Base-by-base conservation (phyloP, 805 yeast species). In the Zygotorulaspora danielsina region DNA sequence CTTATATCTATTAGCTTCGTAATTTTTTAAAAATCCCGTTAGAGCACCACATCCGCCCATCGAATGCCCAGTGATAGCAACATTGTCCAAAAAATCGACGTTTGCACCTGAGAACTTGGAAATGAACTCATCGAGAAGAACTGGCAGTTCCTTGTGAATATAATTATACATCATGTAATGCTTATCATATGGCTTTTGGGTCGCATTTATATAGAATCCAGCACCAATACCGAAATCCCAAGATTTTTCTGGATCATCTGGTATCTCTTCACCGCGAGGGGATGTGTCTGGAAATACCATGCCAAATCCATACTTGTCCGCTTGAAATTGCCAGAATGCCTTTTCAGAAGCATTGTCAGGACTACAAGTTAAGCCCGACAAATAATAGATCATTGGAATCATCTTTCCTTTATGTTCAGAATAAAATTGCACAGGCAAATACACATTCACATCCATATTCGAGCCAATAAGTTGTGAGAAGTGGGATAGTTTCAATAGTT, bases 31-130 rank as follows among this genome's bases (percentile, higher is more conserved):
- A 50, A 64, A 78, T n/a, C 79, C 69, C 44, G 82, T 67, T 44
- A 90, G 64, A 0, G 98, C 95, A 41, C 97, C 98, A 59, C 76
- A 86, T 1, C 98, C 98, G 36, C 98, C 98, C 97, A 93, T 93
- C 1, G 98, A 93, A 63, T 93, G 97, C 31, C 98, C 98, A n/a
- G 93, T 79, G 49, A 90, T 77, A 15, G 90, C 75, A 36, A 79
- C 72, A 28, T 75, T 80, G 27, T 65, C 59, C 18, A 52, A 25
- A 46, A 81, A 79, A 62, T 90, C 87, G 44, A 90, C 66, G 28
- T 64, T 61, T 2, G 66, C 44, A 39, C 61, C 72, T 12, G 65
- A 61, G 9, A 53, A 50, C 21, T 47, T 35, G 39, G 61, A 65
- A 37, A 67, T 59, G 20, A 42, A 45, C 19, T 57, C 57, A 10